Evolutionary conservation across 1,284 basidiomycete species (phyloP).

Genomic region (Fomitopsis palustris): DNA sequence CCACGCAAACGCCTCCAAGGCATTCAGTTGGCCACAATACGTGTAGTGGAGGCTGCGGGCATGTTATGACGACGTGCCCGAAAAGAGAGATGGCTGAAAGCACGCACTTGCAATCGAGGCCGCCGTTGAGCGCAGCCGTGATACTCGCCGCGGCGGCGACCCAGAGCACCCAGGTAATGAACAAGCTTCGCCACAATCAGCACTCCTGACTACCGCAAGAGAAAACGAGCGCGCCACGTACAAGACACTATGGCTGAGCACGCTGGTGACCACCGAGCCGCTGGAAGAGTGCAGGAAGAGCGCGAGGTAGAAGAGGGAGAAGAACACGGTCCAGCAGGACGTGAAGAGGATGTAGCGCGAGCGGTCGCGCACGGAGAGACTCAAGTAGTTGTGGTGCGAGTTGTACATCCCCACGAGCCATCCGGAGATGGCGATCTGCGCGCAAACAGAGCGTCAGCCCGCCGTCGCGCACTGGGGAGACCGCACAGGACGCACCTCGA

Average conservation of each 20-base stretch:
- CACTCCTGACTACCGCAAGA: not conserved
- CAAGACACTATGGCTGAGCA: slow-evolving; percentile 62
- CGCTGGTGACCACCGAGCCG: slow-evolving; percentile 50
- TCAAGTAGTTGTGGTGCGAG: slow-evolving; percentile 49
- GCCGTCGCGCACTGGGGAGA: not conserved
- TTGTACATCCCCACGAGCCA: slow-evolving; percentile 64
- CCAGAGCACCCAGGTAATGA: slow-evolving; percentile 54
- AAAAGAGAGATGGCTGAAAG: not conserved
- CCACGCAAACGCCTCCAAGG: slow-evolving; percentile 34
- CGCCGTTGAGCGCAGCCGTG: slow-evolving; percentile 60
- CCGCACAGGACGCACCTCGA: slow-evolving; percentile 41
- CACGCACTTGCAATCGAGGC: slow-evolving; percentile 61
- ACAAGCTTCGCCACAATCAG: slow-evolving; percentile 36
- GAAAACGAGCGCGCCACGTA: slow-evolving; percentile 30
- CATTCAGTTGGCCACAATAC: slow-evolving; percentile 48
- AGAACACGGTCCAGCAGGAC: slow-evolving; percentile 65
- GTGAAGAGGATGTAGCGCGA: slow-evolving; percentile 65
- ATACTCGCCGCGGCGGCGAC: slow-evolving; percentile 49
- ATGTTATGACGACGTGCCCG: slow-evolving; percentile 15
- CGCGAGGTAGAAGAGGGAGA: slow-evolving; percentile 47
- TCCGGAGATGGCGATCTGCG: slow-evolving; percentile 60
- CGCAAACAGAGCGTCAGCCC: not conserved
- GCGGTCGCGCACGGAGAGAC: slow-evolving; percentile 49
- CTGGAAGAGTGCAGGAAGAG: slow-evolving; percentile 49
- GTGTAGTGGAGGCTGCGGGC: slow-evolving; percentile 33